Base-by-base conservation (phyloP, 2,329 filamentous ascomycete genomes). In the Claviceps cyperi region DNA sequence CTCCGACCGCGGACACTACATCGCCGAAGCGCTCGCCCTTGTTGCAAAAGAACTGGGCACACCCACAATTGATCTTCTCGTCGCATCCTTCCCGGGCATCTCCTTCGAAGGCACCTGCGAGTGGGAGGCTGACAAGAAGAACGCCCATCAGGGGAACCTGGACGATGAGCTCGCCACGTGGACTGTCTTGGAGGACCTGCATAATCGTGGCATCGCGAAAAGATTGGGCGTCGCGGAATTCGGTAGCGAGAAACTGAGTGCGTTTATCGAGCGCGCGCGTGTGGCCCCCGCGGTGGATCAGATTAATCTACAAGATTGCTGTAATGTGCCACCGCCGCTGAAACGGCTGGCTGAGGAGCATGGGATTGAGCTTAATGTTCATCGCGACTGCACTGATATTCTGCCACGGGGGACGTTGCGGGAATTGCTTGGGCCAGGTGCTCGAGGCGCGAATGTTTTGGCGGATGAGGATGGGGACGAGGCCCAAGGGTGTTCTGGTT, bases 231-330 rank as follows among this genome's bases (percentile, higher is more conserved):
- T 97, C 24, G 81, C 92, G 47, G 92, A 98, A 66, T 97, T 96
- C 63, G 90, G 91, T 50, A 86, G 81, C 57, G 81, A 89, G 58
- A 84, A 92, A 59, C 72, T 98, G 38, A 69, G 76, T n/a, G 79
- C 78, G 14, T 90, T 98, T 59, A 71, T 97, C 24, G 73, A 79
- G 41, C 73, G 79, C 53, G 84, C 86, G 21, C 73, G 72, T 40
- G 73, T 94, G 53, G 78, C 78, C 57, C 92, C 92, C 0, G 77
- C 79, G 19, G 91, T 97, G 40, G 82, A 97, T 66, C 92, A 98
- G 74, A 94, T 98, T 73, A 97, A 97, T 64, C 79, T 95, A 47
- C 83, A 86, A 59, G 87, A 97, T 67, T 97, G 91, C 72, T 98
- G 92, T 68, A 91, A 89, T 45, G 92, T 97, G 43, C 92, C 92